Evolutionary conservation across 2,329 filamentous ascomycete species (phyloP), one percentile per base, ranked within the genome.

Genomic region (Plectosphaerella cucumerina): DNA sequence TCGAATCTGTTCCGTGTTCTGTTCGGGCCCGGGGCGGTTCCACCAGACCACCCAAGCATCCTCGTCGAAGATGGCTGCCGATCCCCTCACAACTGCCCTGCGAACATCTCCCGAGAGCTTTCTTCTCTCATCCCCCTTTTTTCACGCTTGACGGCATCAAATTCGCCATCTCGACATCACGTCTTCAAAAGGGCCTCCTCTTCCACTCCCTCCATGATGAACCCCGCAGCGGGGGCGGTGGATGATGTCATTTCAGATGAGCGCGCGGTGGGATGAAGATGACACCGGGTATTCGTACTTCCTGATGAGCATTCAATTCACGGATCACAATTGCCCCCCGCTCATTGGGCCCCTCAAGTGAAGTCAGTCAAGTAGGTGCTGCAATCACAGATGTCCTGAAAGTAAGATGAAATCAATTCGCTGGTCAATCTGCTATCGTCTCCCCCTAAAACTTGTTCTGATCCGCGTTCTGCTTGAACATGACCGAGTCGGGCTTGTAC

Each of bases 401-500:
- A 15, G 35, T 39, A 3, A 39, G 5, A 39, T 39, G 35, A 39
- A 39, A 15, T n/a, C 15, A 39, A 39, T n/a, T 18, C n/a, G n/a
- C 18, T 42, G 17, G 12, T 39, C 17, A 39, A 5, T n/a, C 17
- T 18, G 17, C 17, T 18, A 18, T 18, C 6, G 17, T 23, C 9
- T 17, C 14, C 18, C 14, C 26, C 44, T 47, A 47, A 44, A 58
- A 58, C 46, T 57, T 57, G 56, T 56, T 44, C 50, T 57, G 56
- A 50, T 58, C 53, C 33, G 56, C 56, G 41, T 58, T 58, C 49
- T 46, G 33, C 56, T 55, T 53, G 41, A 58, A 45, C 56, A 56
- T 56, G 39, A 43, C 51, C 23, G 51, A 52, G 11, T 59, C 55
- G 5, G 58, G 58, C 55, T 60, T 58, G 52, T 60, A 59, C 50